Evolutionary conservation across 2,329 filamentous ascomycete species (phyloP).

Genomic region (Capronia coronata): DNA sequence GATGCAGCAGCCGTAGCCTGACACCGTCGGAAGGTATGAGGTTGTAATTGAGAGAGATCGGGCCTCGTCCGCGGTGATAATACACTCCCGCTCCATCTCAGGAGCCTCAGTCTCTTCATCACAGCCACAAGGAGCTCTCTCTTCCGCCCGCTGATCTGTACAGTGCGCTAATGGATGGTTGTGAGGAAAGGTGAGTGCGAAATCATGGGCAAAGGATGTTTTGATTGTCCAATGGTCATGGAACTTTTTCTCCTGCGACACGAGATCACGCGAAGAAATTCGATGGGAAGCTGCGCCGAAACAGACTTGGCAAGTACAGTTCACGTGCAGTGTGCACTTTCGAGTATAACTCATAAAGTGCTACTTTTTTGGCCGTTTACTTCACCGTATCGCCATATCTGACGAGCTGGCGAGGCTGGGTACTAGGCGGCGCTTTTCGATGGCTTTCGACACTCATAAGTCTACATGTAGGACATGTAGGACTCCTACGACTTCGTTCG

Average conservation of each 20-base stretch:
- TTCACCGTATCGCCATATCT: too few species aligned
- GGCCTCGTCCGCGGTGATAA: slow-evolving; percentile 44
- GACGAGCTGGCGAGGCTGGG: too few species aligned
- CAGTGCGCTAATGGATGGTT: background rate
- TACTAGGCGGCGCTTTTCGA: too few species aligned
- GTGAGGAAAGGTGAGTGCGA: too few species aligned
- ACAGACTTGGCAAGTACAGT: background rate
- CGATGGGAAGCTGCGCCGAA: slow-evolving; percentile 4
- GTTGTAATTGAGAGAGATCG: slow-evolving; percentile 33
- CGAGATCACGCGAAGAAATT: slow-evolving; percentile 25
- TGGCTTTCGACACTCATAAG: too few species aligned
- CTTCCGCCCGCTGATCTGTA: background rate
- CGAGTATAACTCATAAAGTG: background rate
- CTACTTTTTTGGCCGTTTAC: too few species aligned
- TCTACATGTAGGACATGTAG: too few species aligned
- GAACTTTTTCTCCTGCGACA: slow-evolving; percentile 26
- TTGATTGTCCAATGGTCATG: slow-evolving; percentile 6
- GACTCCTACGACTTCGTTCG: too few species aligned
- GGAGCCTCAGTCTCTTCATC: slow-evolving; percentile 49
- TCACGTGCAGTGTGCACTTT: background rate
- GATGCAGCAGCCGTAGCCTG: slow-evolving; percentile 39
- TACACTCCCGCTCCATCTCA: slow-evolving; percentile 47
- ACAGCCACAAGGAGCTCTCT: slow-evolving; percentile 25
- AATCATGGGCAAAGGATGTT: background rate
- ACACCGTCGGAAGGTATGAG: slow-evolving; percentile 34